Base-by-base conservation (phyloP, 2,329 filamentous ascomycete species). In the Calonectria pauciramosa region DNA sequence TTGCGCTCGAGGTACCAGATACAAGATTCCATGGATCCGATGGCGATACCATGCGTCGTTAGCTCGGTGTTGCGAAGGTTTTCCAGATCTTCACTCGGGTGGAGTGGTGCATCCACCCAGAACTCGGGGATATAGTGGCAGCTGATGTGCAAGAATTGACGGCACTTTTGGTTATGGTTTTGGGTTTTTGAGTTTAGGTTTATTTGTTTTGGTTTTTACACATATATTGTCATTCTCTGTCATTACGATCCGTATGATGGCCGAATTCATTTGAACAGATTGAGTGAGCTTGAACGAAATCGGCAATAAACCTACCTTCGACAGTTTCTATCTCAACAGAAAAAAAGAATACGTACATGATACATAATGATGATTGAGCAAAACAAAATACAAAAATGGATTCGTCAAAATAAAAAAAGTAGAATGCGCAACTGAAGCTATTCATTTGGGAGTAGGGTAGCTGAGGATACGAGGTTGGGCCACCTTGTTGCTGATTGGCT, bases 401-500 rank as follows among this genome's bases (percentile, higher is more conserved):
- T 13, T 44, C 13, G 20, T n/a, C 18, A 44, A 47, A 8, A 23
- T 47, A 23, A 2, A 23, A n/a, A 32, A 34, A 2, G 14, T 18
- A 20, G 2, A 63, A 28, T 54, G 13, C 16, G 26, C n/a, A 28
- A 6, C 16, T 20, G 36, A 18, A 26, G 18, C 11, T 47, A 23
- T 18, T 11, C 26, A 23, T 34, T 34, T 1, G 14, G 60, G 26
- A 65, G 26, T 44, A 65, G 60, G 60, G 56, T 63, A 63, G 56
- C 30, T 49, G 60, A n/a, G 8, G 11, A 65, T 14, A 20, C 41
- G 41, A 65, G 38, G 41, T 65, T 32, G 41, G 41, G 7, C 26
- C 7, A 23, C 18, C 38, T 63, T 36, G 26, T 23, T 11, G 38
- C 59, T 81, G 76, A 81, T 81, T 81, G 80, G 80, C 41, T 38